A percentile compares a stretch with the other conserved stretches of the same genome.
Conservation (phyloP, 371 early-diverging fungal genomes). For the Blastocladiella emersonii region DNA sequence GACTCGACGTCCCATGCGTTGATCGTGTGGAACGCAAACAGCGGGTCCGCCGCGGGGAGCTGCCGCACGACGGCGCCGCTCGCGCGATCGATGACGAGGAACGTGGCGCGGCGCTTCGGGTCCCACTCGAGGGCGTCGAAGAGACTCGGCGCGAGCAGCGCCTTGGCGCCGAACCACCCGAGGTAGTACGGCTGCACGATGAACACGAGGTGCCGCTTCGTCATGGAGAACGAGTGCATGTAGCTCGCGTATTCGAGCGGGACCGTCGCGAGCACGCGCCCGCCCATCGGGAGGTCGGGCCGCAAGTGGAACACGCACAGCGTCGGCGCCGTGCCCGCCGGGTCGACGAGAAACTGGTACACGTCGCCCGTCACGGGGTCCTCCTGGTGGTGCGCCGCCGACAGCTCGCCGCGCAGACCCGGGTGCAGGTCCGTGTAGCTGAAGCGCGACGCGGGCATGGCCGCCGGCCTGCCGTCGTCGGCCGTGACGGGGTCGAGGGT, state of each 20-base stretch:
- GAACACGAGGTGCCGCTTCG: slow-evolving; percentile 49
- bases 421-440: slow-evolving; percentile 54
- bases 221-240: slow-evolving; percentile 57
- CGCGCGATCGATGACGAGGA: neutral
- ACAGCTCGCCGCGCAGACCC: slow-evolving; percentile 46
- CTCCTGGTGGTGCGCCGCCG: slow-evolving; percentile 50
- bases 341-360: slow-evolving; percentile 32
- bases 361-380: slow-evolving; percentile 54
- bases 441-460: slow-evolving; percentile 9
- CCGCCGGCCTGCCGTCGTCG: neutral
- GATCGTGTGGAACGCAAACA: neutral
- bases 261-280: slow-evolving; percentile 14
- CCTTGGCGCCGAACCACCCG: neutral
- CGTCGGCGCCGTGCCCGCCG: neutral
- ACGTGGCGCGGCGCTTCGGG: neutral
- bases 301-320: slow-evolving; percentile 43
- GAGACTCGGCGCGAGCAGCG: neutral
- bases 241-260: slow-evolving; percentile 44
- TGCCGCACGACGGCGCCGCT: neutral
- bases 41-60: neutral
- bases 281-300: slow-evolving; percentile 14
- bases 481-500: neutral
- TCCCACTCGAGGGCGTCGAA: neutral
- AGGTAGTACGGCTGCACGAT: slow-evolving; percentile 1
- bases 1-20: neutral